A percentile compares a stretch with the other conserved stretches of the same genome.
These are phyloP conservation scores for sweet orange (Citrus sinensis) DNA, from an alignment of 345 rosid species.

Conservation along the genomic window DVS_A1.0 CM039169.1:1788001-1788500, in stretches of 20 bases:
- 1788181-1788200: constrained; percentile 17
- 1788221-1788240: constrained; percentile 10
- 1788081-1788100: not conserved
- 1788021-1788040: not conserved
- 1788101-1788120: not conserved
- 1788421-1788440: constrained; percentile 22
- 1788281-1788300: not conserved
- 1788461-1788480: constrained; percentile 9
- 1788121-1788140: constrained; percentile 15
- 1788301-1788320: not conserved
- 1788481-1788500: not conserved
- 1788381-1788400: constrained; percentile 21
- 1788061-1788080: not conserved
- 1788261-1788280: not conserved
- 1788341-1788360: not conserved
- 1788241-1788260: constrained; percentile 21
- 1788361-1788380: not conserved
- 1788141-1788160: constrained; percentile 23
- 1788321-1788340: not conserved
- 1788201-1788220: constrained; percentile 14
- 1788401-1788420: constrained; percentile 32
- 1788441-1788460: not conserved
- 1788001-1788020: constrained; percentile 8
- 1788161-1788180: constrained; percentile 15
- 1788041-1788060: not conserved